Conservation (phyloP, 495 filamentous ascomycete species). For the Aspergillus ellipticus region DNA sequence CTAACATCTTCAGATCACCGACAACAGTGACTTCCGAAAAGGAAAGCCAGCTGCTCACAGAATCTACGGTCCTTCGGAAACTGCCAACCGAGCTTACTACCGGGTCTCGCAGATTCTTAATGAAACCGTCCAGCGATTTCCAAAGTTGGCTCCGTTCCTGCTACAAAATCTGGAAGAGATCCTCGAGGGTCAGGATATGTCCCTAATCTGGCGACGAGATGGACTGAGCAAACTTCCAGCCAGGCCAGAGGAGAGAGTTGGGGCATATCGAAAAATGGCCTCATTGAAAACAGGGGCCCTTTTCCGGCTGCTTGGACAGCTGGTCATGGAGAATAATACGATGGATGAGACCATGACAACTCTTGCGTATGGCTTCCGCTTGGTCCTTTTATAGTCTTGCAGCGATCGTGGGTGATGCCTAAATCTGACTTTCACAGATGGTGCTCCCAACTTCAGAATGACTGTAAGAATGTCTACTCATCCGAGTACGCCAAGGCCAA, state of each 20-base stretch:
- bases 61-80: slow-evolving; percentile 28
- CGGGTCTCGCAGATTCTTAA: slow-evolving; percentile 23
- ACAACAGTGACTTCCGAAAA: slow-evolving; percentile 29
- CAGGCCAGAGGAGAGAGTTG: slow-evolving; percentile 6
- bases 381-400: neutral
- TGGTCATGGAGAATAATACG: slow-evolving; percentile 17
- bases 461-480: slow-evolving; percentile 33
- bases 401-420: neutral
- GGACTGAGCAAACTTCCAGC: slow-evolving; percentile 19
- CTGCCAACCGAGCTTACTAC: slow-evolving; percentile 29
- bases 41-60: slow-evolving; percentile 26
- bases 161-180: slow-evolving; percentile 25
- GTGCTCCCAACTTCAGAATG: slow-evolving; percentile 31
- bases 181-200: slow-evolving; percentile 30
- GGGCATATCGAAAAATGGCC: slow-evolving; percentile 19
- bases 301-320: slow-evolving; percentile 21
- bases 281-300: slow-evolving; percentile 22
- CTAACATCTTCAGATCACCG: slow-evolving; percentile 16
- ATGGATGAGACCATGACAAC: slow-evolving; percentile 18
- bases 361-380: slow-evolving; percentile 16
- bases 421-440: slow-evolving; percentile 14
- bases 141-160: slow-evolving; percentile 19
- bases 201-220: slow-evolving; percentile 31
- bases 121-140: slow-evolving; percentile 15
- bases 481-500: slow-evolving; percentile 26